Evolutionary conservation across 176 grass and related monocot species (phyloP), one percentile per base, ranked within the genome.

Genomic region (Avena sativa): DNA sequence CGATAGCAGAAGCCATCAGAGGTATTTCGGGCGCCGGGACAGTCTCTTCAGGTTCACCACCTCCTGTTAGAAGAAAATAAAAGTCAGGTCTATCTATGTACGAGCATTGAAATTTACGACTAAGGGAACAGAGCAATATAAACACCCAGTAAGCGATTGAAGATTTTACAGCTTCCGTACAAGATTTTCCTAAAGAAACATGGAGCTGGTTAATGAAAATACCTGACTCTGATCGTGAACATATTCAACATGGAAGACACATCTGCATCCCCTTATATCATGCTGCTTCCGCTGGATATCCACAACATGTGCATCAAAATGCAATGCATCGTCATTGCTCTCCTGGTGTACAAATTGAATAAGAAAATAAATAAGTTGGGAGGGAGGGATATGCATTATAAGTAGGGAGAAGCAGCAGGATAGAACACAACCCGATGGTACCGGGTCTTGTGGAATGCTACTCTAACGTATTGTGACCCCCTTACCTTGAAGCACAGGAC

Each of bases 191-290:
- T 23, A 23, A 59, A 70, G 20, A 81, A 76, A 28, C 10, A 67
- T 15, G 50, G 21, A 0, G 12, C n/a, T 0, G 15, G 43, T 25
- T 71, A 17, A 23, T 8, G 15, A 68, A 84, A 68, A 84, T 91
- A 99, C 97, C 92, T 99, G 89, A 46, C 83, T 81, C 79, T 44
- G 55, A 70, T 99, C 97, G 86, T 99, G 97, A 83, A 95, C 81
- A 59, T 99, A 99, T 85, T 83, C 62, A 19, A 99, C 58, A 40
- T 84, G 83, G 90, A 99, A 99, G 61, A 92, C 79, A 59, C 97
- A 99, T 79, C 94, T 88, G 83, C 97, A 99, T 46, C 97, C 97
- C 80, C 97, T 93, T 61, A 99, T 95, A 60, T 99, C 97, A 87
- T 99, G 97, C 17, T 89, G 86, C 32, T 95, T 93, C 75, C 87